These are phyloP conservation scores for Mycosphaerelloides madeirae DNA, from an alignment of 2,329 filamentous ascomycete genomes.

Conservation along the genomic window DNA sequence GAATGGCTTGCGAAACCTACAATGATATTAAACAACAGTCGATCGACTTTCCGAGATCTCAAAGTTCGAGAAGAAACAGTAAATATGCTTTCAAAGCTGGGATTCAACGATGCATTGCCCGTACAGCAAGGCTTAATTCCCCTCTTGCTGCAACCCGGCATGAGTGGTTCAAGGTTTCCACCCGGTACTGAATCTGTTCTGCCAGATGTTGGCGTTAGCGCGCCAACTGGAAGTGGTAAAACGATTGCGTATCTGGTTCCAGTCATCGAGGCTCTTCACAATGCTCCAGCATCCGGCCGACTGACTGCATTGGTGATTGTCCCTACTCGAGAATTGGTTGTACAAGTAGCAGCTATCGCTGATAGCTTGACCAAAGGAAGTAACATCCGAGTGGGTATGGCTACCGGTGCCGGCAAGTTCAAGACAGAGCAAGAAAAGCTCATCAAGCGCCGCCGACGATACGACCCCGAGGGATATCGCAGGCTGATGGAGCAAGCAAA, in stretches of 20 bases:
- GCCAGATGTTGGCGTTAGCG: slow-evolving; percentile 79
- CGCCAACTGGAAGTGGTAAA: slow-evolving; percentile 92
- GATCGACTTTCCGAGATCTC: slow-evolving; percentile 58
- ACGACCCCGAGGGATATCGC: slow-evolving; percentile 60
- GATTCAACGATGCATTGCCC: slow-evolving; percentile 68
- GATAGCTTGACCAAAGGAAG: slow-evolving; percentile 70
- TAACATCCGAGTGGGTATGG: slow-evolving; percentile 71
- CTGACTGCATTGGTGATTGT: slow-evolving; percentile 80
- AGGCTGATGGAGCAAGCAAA: slow-evolving; percentile 41
- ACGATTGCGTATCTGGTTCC: slow-evolving; percentile 88
- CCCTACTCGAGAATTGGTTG: slow-evolving; percentile 70
- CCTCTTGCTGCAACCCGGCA: slow-evolving; percentile 62
- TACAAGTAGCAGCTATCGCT: slow-evolving; percentile 70
- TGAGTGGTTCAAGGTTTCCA: slow-evolving; percentile 20
- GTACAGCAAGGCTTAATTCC: slow-evolving; percentile 78
- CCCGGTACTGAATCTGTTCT: slow-evolving; percentile 26
- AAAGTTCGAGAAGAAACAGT: slow-evolving; percentile 59
- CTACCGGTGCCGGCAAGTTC: slow-evolving; percentile 75
- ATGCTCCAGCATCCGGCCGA: slow-evolving; percentile 55
- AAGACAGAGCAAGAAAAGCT: slow-evolving; percentile 58
- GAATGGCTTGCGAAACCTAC: slow-evolving; percentile 73
- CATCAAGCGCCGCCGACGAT: slow-evolving; percentile 54
- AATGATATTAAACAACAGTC: slow-evolving; percentile 59
- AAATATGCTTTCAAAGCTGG: slow-evolving; percentile 61
- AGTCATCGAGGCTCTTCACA: slow-evolving; percentile 70